Evolutionary conservation across 306 rosid genomes (phyloP), one percentile per base, ranked within the genome.

Genomic region (Ammopiptanthus mongolicus): DNA sequence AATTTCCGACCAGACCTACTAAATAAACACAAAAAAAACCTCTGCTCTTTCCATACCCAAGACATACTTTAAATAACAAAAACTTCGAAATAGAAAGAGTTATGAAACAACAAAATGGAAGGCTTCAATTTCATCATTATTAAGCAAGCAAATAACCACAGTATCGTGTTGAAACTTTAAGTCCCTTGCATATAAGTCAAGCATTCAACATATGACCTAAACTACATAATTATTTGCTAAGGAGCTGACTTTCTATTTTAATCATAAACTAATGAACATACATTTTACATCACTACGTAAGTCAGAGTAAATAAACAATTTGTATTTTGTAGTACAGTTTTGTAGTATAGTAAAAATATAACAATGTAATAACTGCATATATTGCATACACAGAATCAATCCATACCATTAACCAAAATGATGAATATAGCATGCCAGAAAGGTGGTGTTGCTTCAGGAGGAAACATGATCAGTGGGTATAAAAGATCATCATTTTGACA

Each of bases 361-460:
- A 48, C 51, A 47, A 68, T 56, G 22, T 29, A 67, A 73, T 60
- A 66, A 33, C 55, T 31, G 48, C 46, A 34, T 52, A 61, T 51
- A 28, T 0, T 46, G 51, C n/a, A 50, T 18, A 23, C 29, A 31
- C 22, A 50, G 61, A 29, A 28, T 41, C 82, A 63, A 64, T 34
- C 15, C 89, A 41, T 92, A 95, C 99, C 99, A 69, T 95, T 92
- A 19, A 88, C 96, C 87, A 95, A 72, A 77, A 88, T 83, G 86
- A 89, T 87, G 82, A 92, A 95, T 66, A 95, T 65, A 15, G 96
- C 89, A 81, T 90, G 92, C 97, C 97, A 92, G 78, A 95, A 92
- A 5, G 93, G 89, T 14, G 91, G 92, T 18, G 85, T 79, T 56
- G 87, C 73, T 79, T 85, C 84, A 50, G 92, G 97, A 36, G 99